phyloP scores from a whole-genome alignment of 2,329 filamentous ascomycete genomes.

The Xylaria sp. region DNA sequence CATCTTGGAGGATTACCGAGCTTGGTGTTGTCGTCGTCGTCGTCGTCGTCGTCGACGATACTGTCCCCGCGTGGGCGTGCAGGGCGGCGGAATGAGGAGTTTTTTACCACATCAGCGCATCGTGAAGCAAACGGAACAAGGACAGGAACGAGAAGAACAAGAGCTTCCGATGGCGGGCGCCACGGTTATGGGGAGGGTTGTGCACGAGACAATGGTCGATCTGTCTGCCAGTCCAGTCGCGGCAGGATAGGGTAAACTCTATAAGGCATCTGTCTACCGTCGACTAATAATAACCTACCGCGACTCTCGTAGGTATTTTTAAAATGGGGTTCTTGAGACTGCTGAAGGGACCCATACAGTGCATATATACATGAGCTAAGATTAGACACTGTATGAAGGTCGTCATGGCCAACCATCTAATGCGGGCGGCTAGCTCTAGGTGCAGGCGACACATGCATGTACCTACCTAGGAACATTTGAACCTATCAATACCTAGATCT shows the following conservation, averaged over 20 bases:
- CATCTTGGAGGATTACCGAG: slow-evolving; percentile 44
- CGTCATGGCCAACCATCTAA: neutral
- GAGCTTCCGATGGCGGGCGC: slow-evolving; percentile 23
- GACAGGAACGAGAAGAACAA: neutral
- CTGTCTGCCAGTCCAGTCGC: slow-evolving; percentile 25
- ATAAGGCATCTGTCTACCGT: slow-evolving; percentile 18
- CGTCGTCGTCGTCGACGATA: slow-evolving; percentile 32
- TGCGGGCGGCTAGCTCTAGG: neutral
- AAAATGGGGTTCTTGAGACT: slow-evolving; percentile 22
- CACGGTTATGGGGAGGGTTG: slow-evolving; percentile 1
- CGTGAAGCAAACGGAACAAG: slow-evolving; percentile 23
- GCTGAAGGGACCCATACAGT: neutral
- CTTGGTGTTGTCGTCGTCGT: slow-evolving; percentile 26
- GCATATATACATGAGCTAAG: neutral
- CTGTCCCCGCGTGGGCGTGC: slow-evolving; percentile 39
- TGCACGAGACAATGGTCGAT: slow-evolving; percentile 15
- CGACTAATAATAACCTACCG: slow-evolving; percentile 32
- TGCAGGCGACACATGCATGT: neutral
- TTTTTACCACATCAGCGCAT: slow-evolving; percentile 39
- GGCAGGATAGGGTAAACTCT: slow-evolving; percentile 30
- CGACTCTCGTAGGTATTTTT: slow-evolving; percentile 38
- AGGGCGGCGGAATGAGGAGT: slow-evolving; percentile 31
- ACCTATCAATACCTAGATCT: slow-evolving; percentile 6
- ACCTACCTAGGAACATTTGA: neutral
- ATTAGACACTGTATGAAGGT: neutral